A percentile compares a stretch with the other conserved stretches of the same genome.
Conservation (phyloP, 345 rosid species). For the Kandelia obovata region DNA sequence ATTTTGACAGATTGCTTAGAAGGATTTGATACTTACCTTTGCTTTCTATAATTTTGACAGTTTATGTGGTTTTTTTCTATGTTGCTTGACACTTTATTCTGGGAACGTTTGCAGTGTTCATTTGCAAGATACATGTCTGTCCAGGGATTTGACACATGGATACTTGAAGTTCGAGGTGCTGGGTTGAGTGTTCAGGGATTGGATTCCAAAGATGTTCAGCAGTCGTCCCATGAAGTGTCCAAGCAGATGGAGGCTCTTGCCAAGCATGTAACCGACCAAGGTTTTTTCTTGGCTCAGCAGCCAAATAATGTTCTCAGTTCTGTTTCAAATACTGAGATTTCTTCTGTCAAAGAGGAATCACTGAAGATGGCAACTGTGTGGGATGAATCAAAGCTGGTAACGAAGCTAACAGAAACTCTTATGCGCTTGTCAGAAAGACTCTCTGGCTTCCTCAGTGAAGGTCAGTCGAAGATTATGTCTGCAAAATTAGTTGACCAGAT, state of each 20-base stretch:
- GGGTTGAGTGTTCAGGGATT: conserved; percentile 72
- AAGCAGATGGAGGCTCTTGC: conserved; percentile 58
- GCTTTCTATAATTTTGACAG: neutral
- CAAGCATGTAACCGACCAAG: conserved; percentile 39
- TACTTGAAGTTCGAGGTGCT: conserved; percentile 94
- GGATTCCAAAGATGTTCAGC: conserved; percentile 49
- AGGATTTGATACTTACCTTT: neutral
- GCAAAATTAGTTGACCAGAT: conserved; percentile 76
- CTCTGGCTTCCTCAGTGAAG: conserved; percentile 83
- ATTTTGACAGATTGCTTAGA: neutral
- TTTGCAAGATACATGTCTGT: conserved; percentile 82
- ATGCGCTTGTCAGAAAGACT: conserved; percentile 82
- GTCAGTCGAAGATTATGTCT: conserved; percentile 69
- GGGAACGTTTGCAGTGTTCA: conserved; percentile 53
- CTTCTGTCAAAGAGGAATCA: conserved; percentile 38
- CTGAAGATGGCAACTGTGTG: conserved; percentile 42
- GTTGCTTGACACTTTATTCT: conserved; percentile 9
- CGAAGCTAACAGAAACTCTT: conserved; percentile 64
- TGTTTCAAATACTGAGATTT: conserved; percentile 33
- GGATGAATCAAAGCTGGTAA: conserved; percentile 69
- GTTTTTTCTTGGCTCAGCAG: conserved; percentile 29
- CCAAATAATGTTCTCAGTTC: conserved; percentile 22
- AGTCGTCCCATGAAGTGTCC: conserved; percentile 45
- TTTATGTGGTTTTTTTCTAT: neutral
- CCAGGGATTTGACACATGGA: conserved; percentile 96